phyloP scores from a whole-genome alignment of 257 asterid genomes.

The Solanum dulcamara region DNA sequence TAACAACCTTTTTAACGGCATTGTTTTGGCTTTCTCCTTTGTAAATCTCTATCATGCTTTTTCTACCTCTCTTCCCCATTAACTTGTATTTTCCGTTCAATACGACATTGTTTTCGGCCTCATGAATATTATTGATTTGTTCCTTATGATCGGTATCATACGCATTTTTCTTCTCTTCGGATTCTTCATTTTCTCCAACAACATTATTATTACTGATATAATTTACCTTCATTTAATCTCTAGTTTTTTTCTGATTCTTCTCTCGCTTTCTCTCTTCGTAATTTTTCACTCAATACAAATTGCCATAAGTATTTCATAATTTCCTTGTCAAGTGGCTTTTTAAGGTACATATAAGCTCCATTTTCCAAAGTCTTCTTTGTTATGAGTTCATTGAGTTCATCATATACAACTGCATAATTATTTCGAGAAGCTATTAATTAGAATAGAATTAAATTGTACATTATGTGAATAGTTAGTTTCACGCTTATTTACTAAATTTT shows the following conservation, averaged over 20 bases:
- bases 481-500: not conserved
- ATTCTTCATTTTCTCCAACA: not conserved
- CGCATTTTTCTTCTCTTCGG: not conserved
- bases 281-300: not conserved
- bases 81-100: not conserved
- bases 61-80: not conserved
- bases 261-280: not conserved
- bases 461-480: not conserved
- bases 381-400: not conserved
- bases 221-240: not conserved
- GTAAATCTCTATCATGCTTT: not conserved
- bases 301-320: not conserved
- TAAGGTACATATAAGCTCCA: not conserved
- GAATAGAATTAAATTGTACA: not conserved
- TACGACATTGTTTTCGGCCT: not conserved
- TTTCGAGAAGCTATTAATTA: not conserved
- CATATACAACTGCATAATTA: not conserved
- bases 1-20: not conserved
- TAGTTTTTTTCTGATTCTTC: not conserved
- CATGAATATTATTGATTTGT: not conserved
- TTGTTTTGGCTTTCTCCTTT: not conserved
- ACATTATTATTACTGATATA: not conserved
- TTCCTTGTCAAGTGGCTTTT: not conserved
- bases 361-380: not conserved
- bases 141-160: not conserved